phyloP scores from a whole-genome alignment of 2,329 filamentous ascomycete species.

The Cladophialophora chaetospira region DNA sequence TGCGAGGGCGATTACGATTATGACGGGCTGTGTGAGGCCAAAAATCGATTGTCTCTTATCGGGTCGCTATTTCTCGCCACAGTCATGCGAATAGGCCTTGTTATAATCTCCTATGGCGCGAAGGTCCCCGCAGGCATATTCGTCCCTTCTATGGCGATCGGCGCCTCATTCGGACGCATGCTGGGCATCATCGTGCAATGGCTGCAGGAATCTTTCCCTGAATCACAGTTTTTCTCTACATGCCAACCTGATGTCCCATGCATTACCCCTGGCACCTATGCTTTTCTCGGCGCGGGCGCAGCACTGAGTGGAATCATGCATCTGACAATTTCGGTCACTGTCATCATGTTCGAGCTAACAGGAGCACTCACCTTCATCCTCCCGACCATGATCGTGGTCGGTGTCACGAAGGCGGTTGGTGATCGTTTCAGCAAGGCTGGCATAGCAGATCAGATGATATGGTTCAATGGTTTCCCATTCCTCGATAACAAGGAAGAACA shows the following conservation, averaged over 20 bases:
- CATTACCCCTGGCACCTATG: constrained; percentile 96
- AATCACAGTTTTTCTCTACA: constrained; percentile 80
- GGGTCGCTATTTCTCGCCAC: constrained; percentile 78
- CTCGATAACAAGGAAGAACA: constrained; percentile 97
- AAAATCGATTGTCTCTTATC: constrained; percentile 76
- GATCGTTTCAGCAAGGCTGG: constrained; percentile 93
- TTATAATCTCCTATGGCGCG: constrained; percentile 95
- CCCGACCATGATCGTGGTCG: constrained; percentile 98
- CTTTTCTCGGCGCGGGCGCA: constrained; percentile 88
- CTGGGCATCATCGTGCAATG: constrained; percentile 94
- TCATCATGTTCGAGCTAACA: constrained; percentile 99
- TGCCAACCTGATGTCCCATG: constrained; percentile 91
- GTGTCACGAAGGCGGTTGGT: constrained; percentile 89
- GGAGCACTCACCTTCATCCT: constrained; percentile 97
- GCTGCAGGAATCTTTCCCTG: constrained; percentile 79
- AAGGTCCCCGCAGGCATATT: constrained; percentile 98
- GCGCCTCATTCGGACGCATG: constrained; percentile 88
- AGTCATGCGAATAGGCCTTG: constrained; percentile 75
- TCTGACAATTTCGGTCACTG: constrained; percentile 91
- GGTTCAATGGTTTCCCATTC: constrained; percentile 96
- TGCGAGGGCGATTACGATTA: constrained; percentile 89
- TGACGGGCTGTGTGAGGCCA: constrained; percentile 78
- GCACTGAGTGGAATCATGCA: constrained; percentile 97
- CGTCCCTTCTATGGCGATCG: constrained; percentile 96
- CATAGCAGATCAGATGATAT: constrained; percentile 97